Base-by-base conservation (phyloP, 345 rosid species). In the Gossypium raimondii region DNA sequence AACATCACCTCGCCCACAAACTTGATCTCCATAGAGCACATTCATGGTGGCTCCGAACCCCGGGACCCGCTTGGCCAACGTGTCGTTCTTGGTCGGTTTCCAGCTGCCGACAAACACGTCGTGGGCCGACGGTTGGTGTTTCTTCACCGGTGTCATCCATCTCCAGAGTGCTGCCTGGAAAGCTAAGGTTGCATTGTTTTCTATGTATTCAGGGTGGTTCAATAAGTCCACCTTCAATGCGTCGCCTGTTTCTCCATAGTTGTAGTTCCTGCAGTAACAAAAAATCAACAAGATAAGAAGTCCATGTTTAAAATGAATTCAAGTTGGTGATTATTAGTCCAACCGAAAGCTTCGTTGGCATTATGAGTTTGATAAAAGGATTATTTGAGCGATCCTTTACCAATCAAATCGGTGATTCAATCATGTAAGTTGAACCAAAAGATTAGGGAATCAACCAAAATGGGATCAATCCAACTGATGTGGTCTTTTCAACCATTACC, bases 71-170 rank as follows among this genome's bases (percentile, higher is more conserved):
- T 91, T 93, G 68, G 89, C 83, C 67, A 81, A 70, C 1, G 98
- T 93, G 82, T 91, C 97, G 14, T 89, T 93, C 90, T 87, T 86
- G 34, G 88, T 87, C 1, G 93, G 97, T 76, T 91, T 93, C 97
- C 98, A 93, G 51, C 74, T 91, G 1, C 95, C 92, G 7, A 86
- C 89, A 38, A 91, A 91, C 2, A 74, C 89, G 5, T 89, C 93
- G 70, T 93, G 98, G 0, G 98, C 93, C 12, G 97, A 91, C 0
- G 97, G 97, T 22, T 70, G 78, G 14, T 83, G 79, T 84, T 93
- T 93, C 87, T 88, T 91, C 13, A 75, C 81, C 6, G 98, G 97
- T 2, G 93, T 90, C 98, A 93, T 93, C 98, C 97, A 93, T 82
- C 81, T 80, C 94, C 93, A 89, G 6, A 93, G 83, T 45, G 98